These are phyloP conservation scores for Aspergillus thermomutatus DNA, from an alignment of 2,329 filamentous ascomycete genomes.

Conservation along the genomic window DNA sequence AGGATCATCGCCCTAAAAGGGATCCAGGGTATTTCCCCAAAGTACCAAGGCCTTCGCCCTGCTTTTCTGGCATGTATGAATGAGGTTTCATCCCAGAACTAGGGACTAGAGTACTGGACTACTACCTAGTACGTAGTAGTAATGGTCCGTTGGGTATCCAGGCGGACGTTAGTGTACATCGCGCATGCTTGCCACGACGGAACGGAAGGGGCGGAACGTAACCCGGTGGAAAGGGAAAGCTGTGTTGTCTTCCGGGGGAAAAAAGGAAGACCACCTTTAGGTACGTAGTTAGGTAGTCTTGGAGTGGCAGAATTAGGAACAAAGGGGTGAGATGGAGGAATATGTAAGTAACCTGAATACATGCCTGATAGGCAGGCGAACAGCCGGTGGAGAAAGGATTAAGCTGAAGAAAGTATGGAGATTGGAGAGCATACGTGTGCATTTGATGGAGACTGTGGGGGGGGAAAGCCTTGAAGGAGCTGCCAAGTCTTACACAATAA, in stretches of 20 bases:
- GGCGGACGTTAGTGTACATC: background rate
- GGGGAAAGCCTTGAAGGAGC: background rate
- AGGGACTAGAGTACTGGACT: background rate
- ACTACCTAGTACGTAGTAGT: too few relatives aligned
- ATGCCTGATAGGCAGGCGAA: background rate
- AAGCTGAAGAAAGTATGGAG: background rate
- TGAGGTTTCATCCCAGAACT: background rate
- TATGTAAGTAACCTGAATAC: background rate
- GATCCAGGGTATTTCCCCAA: background rate
- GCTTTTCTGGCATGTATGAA: background rate
- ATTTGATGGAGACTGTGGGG: background rate
- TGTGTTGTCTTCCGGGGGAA: background rate
- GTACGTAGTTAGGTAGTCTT: background rate
- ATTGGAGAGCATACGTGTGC: background rate
- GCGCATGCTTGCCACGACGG: conserved; percentile 16
- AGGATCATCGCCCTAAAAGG: background rate
- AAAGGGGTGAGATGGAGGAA: background rate
- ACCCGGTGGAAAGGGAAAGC: background rate
- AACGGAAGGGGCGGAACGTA: conserved; percentile 12
- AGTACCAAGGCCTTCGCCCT: background rate
- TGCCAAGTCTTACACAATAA: background rate
- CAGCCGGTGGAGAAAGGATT: background rate
- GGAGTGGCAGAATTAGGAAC: background rate
- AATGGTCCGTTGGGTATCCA: conserved; percentile 7
- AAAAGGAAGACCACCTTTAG: background rate